A percentile compares a stretch with the other conserved stretches of the same genome.
Conservation (phyloP, 2,329 filamentous ascomycete genomes). For the Beauveria scarabaeidicola region DNA sequence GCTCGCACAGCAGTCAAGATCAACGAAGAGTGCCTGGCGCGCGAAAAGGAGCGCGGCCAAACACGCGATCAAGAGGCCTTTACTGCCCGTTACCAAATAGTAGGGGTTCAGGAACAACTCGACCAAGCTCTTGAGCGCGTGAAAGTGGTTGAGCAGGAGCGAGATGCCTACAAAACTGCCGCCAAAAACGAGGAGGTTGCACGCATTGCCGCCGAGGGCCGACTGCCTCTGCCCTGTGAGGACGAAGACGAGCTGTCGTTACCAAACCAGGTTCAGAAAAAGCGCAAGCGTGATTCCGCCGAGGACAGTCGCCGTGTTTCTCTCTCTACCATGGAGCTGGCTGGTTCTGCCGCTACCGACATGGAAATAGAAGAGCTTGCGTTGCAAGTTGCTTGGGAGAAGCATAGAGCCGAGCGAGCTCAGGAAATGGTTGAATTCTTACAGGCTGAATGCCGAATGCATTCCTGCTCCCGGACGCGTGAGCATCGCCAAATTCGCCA, state of each 20-base stretch:
- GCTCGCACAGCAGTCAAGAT: slow-evolving; percentile 45
- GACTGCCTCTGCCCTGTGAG: slow-evolving; percentile 52
- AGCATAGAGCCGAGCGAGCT: slow-evolving; percentile 58
- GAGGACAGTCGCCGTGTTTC: slow-evolving; percentile 34
- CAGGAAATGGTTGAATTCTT: slow-evolving; percentile 69
- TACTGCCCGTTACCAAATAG: slow-evolving; percentile 55
- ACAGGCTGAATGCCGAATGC: slow-evolving; percentile 63
- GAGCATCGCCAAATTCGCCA: slow-evolving; percentile 12
- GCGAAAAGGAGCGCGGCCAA: slow-evolving; percentile 53
- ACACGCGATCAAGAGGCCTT: slow-evolving; percentile 63
- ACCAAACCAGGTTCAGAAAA: slow-evolving; percentile 39
- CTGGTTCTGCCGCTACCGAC: slow-evolving; percentile 47
- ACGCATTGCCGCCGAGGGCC: slow-evolving; percentile 63
- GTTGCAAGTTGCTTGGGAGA: slow-evolving; percentile 46
- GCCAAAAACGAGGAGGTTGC: slow-evolving; percentile 66
- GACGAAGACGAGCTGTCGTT: slow-evolving; percentile 53
- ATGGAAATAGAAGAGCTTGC: slow-evolving; percentile 51
- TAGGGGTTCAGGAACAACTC: slow-evolving; percentile 58
- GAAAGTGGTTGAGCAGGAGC: slow-evolving; percentile 62
- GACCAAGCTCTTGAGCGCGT: slow-evolving; percentile 54
- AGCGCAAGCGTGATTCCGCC: slow-evolving; percentile 23
- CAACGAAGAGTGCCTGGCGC: slow-evolving; percentile 50
- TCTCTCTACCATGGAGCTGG: slow-evolving; percentile 39
- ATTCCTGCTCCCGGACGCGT: slow-evolving; percentile 54
- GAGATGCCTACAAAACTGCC: slow-evolving; percentile 63